Percentiles rank a stretch among this genome's conserved stretches.
These are phyloP conservation scores for Cyclostephanos tholiformis DNA, from an alignment of 108 stramenopile species.

Conservation along the genomic window DNA sequence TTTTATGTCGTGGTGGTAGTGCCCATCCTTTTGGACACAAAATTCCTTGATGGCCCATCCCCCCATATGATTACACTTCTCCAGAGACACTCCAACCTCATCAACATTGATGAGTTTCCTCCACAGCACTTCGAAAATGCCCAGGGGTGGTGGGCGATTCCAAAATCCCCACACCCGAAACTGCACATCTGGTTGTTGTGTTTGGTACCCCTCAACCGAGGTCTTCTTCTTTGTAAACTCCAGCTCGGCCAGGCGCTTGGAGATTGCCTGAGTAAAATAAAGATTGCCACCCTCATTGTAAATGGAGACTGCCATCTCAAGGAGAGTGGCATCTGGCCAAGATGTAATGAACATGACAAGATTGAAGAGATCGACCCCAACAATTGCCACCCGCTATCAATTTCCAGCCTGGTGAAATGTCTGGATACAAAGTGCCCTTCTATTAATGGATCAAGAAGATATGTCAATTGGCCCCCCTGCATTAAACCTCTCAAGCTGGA, in stretches of 20 bases:
- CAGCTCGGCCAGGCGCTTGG: no score
- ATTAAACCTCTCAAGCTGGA: not conserved
- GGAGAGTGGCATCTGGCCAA: not conserved
- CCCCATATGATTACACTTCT: constrained; percentile 12
- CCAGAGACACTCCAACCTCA: constrained; percentile 11
- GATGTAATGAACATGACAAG: constrained; percentile 2
- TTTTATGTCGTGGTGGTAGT: constrained; percentile 4
- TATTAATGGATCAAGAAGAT: not conserved
- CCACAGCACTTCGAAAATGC: not conserved
- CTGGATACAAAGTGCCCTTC: not conserved
- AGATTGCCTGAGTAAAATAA: no score
- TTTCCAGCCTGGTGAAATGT: constrained; percentile 13
- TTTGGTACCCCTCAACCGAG: no score
- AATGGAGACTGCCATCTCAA: constrained; percentile 6
- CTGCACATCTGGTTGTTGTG: no score
- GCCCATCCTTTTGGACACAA: constrained; percentile 17
- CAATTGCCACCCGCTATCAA: not conserved
- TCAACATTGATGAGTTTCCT: constrained; percentile 18
- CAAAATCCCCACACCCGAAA: not conserved
- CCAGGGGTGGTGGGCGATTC: constrained; percentile 14
- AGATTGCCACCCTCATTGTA: constrained; percentile 20
- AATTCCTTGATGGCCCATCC: not conserved
- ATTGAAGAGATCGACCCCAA: constrained; percentile 13
- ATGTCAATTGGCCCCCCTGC: not conserved
- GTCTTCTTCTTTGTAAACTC: no score